Evolutionary conservation across 257 asterid genomes (phyloP).

Genomic region (Solanum appendiculatum): DNA sequence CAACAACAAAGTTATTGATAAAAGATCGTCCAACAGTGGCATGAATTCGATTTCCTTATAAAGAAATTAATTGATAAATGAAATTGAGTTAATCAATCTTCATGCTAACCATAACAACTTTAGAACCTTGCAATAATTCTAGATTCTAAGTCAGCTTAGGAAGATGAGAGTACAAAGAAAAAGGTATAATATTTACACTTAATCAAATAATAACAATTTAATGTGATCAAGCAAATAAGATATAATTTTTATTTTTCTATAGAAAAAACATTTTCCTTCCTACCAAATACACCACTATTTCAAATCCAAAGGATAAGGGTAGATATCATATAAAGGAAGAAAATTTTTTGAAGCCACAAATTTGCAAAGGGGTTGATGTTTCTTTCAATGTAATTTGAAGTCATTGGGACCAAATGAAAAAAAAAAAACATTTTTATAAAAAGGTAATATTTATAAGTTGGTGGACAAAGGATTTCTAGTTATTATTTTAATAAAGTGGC

Average conservation of each 20-base stretch:
- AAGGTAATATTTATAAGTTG: background rate
- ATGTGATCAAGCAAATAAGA: background rate
- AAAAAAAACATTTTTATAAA: background rate
- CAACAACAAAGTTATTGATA: background rate
- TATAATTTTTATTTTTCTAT: background rate
- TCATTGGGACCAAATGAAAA: background rate
- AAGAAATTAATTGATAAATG: too few species aligned
- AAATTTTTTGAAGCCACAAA: background rate
- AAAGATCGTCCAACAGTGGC: background rate
- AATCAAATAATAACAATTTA: background rate
- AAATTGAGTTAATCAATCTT: background rate
- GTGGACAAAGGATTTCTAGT: background rate
- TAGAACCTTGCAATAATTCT: background rate
- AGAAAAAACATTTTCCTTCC: background rate
- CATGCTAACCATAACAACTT: background rate
- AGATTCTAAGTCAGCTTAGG: background rate
- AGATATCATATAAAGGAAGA: background rate
- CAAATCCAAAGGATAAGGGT: background rate
- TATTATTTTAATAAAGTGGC: too few species aligned
- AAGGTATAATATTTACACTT: background rate
- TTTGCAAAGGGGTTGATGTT: background rate
- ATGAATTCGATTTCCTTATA: background rate
- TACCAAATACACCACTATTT: background rate
- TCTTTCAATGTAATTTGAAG: background rate
- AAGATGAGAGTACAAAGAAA: background rate